Evolutionary conservation across 805 yeast species (phyloP).

Genomic region (Maudiozyma turicensis): DNA sequence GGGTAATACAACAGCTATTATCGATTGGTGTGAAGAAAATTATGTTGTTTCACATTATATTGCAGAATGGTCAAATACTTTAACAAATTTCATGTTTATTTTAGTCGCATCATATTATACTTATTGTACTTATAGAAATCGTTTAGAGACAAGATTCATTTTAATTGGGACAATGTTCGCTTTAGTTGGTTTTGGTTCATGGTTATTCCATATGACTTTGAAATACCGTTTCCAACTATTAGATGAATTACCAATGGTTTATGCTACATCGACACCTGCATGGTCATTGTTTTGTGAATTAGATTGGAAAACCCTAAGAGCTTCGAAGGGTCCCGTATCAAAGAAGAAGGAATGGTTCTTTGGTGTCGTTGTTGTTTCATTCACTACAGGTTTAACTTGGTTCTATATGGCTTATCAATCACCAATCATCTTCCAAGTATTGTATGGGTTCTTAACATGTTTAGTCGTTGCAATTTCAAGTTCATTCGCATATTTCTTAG

Average conservation of each 20-base stretch:
- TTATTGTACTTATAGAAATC: slow-evolving; percentile 47
- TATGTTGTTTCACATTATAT: slow-evolving; percentile 77
- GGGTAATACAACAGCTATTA: slow-evolving; percentile 87
- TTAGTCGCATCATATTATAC: slow-evolving; percentile 56
- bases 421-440: slow-evolving; percentile 84
- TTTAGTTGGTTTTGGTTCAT: slow-evolving; percentile 85
- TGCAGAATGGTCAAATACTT: slow-evolving; percentile 84
- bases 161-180: slow-evolving; percentile 71
- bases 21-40: slow-evolving; percentile 98
- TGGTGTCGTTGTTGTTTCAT: slow-evolving; percentile 39
- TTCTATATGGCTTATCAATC: slow-evolving; percentile 64
- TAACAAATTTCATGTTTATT: slow-evolving; percentile 58
- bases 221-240: slow-evolving; percentile 80
- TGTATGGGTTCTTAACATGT: slow-evolving; percentile 73
- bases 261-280: slow-evolving; percentile 92
- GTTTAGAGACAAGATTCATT: slow-evolving; percentile 60
- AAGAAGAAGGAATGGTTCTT: slow-evolving; percentile 26
- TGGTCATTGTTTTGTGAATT: slow-evolving; percentile 67
- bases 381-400: slow-evolving; percentile 55
- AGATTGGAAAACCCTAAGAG: slow-evolving; percentile 26
- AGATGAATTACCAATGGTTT: slow-evolving; percentile 97
- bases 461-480: slow-evolving; percentile 56
- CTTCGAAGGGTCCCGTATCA: slow-evolving; percentile 2
- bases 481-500: slow-evolving; percentile 32
- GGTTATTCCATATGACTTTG: slow-evolving; percentile 95